A percentile compares a stretch with the other conserved stretches of the same genome.
These are phyloP conservation scores for Colletotrichum plurivorum DNA, from an alignment of 2,329 filamentous ascomycete species.

Conservation along the genomic window DNA sequence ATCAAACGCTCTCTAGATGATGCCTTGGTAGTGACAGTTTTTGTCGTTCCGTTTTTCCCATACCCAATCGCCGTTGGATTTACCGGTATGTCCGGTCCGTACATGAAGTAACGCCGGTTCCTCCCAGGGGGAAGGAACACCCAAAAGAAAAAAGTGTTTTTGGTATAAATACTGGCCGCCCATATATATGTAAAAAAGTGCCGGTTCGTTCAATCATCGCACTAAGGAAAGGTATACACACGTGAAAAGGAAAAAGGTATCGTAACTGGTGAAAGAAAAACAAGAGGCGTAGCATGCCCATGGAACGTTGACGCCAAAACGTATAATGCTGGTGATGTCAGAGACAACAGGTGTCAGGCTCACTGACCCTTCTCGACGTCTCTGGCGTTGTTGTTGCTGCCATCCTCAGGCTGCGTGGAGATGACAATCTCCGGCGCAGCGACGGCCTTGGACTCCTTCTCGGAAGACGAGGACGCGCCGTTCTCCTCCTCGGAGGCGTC, in stretches of 20 bases:
- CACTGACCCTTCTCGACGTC: slow-evolving; percentile 35
- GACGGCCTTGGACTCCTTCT: slow-evolving; percentile 18
- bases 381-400: not conserved
- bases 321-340: not conserved
- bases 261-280: slow-evolving; percentile 18
- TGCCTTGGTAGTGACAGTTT: slow-evolving; percentile 25
- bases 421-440: slow-evolving; percentile 31
- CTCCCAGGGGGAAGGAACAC: no score
- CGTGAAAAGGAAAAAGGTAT: slow-evolving; percentile 23
- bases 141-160: not conserved
- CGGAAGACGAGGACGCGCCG: slow-evolving; percentile 3
- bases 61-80: slow-evolving; percentile 17
- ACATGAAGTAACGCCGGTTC: slow-evolving; percentile 15
- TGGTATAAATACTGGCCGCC: slow-evolving; percentile 9
- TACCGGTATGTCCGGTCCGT: slow-evolving; percentile 1
- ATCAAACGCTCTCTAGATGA: slow-evolving; percentile 1
- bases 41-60: slow-evolving; percentile 1
- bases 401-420: slow-evolving; percentile 29
- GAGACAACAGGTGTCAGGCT: not conserved
- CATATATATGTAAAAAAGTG: slow-evolving; percentile 12
- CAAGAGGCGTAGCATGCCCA: no score
- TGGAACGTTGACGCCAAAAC: no score
- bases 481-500: slow-evolving; percentile 15
- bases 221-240: slow-evolving; percentile 12
- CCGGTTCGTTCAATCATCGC: slow-evolving; percentile 32